A percentile compares a stretch with the other conserved stretches of the same genome.
These are phyloP conservation scores for Diaporthe caulivora DNA, from an alignment of 2,329 filamentous ascomycete genomes.

Conservation along the genomic window DNA sequence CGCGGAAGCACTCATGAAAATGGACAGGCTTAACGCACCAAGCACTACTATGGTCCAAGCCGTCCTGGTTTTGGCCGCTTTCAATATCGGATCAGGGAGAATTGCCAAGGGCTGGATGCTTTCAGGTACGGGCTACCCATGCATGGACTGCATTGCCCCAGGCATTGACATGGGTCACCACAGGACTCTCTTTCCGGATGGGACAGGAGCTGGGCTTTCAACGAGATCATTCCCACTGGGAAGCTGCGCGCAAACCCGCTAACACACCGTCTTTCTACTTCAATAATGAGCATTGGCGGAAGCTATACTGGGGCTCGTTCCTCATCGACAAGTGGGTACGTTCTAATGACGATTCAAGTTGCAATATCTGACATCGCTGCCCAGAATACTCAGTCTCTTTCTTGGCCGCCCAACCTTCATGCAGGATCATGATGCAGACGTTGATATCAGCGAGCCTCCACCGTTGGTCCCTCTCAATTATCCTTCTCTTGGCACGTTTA, in stretches of 20 bases:
- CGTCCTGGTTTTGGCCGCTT: neutral
- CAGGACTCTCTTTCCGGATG: slow-evolving; percentile 42
- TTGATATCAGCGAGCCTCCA: slow-evolving; percentile 7
- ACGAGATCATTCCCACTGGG: slow-evolving; percentile 33
- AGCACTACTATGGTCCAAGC: neutral
- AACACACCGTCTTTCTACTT: neutral
- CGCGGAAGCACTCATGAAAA: neutral
- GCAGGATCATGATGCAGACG: neutral
- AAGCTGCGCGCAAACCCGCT: neutral
- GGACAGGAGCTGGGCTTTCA: slow-evolving; percentile 40
- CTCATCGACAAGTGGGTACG: neutral
- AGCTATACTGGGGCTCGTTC: slow-evolving; percentile 12
- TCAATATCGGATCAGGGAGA: neutral
- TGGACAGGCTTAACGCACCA: neutral
- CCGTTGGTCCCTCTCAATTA: neutral
- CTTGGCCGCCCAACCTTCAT: slow-evolving; percentile 10
- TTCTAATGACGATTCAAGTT: too few relatives aligned
- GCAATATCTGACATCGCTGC: neutral
- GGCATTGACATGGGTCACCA: neutral
- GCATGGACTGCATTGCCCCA: neutral
- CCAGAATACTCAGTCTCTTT: neutral
- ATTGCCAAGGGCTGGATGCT: slow-evolving; percentile 13
- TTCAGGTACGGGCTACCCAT: neutral
- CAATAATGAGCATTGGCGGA: slow-evolving; percentile 16
- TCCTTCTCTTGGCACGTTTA: neutral